Conservation (phyloP, 73 alveolate genomes). For the Symbiodinium pilosum region DNA sequence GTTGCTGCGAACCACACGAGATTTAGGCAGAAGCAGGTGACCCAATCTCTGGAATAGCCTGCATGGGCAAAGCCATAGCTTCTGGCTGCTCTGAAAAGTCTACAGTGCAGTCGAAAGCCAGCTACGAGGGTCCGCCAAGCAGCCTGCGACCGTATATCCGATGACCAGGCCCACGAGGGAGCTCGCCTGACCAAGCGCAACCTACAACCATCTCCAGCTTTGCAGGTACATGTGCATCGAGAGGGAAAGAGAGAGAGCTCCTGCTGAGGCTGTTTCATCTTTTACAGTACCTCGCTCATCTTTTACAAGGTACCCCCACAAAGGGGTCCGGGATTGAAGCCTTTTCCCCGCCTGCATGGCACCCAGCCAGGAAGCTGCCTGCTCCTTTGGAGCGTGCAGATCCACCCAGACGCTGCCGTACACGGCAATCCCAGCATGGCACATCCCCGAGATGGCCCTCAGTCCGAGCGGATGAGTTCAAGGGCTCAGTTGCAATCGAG, state of each 20-base stretch:
- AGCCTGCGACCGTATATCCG: conserved; percentile 81
- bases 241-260: no score
- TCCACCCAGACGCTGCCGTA: conserved; percentile 95
- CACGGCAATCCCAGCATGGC: conserved; percentile 92
- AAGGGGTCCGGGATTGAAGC: not conserved
- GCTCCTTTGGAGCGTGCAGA: conserved; percentile 47
- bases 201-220: no score
- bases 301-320: no score
- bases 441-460: conserved; percentile 64
- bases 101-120: not conserved
- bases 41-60: conserved; percentile 63
- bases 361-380: conserved; percentile 77
- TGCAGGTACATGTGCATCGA: no score
- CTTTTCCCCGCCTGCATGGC: conserved; percentile 84
- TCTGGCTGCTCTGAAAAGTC: not conserved
- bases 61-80: not conserved
- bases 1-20: conserved; percentile 37
- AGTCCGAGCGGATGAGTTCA: no score
- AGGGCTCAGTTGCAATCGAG: not conserved
- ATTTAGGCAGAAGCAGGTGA: conserved; percentile 35
- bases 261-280: no score
- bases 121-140: not conserved
- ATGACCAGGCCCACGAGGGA: conserved; percentile 63
- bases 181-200: conserved; percentile 36
- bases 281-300: no score